A percentile compares a stretch with the other conserved stretches of the same genome.
phyloP scores from a whole-genome alignment of 2,329 filamentous ascomycete species.

The Cladosporium velox region DNA sequence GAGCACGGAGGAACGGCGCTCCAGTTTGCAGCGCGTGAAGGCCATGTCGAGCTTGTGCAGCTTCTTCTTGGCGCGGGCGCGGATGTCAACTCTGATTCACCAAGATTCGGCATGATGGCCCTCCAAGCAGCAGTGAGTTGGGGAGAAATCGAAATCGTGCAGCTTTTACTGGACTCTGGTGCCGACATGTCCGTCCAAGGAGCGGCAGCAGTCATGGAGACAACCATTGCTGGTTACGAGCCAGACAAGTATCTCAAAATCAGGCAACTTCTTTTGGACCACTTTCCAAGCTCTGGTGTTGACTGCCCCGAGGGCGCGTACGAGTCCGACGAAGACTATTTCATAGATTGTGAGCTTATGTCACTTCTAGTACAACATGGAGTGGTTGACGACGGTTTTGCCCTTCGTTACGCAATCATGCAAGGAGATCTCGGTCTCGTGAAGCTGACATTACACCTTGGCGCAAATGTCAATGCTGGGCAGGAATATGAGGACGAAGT shows the following conservation, averaged over 20 bases:
- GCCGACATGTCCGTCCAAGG: background rate
- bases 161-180: background rate
- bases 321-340: fast-evolving
- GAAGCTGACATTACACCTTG: background rate
- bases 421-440: background rate
- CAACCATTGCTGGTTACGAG: background rate
- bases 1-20: background rate
- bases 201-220: background rate
- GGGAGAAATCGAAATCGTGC: background rate
- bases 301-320: background rate
- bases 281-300: background rate
- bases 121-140: background rate
- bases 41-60: background rate
- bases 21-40: background rate
- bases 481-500: no score
- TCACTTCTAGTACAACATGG: background rate
- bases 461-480: background rate
- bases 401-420: background rate
- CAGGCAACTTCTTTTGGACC: background rate
- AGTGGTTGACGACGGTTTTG: background rate
- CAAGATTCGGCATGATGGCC: background rate
- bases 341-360: background rate
- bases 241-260: background rate
- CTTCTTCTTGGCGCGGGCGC: background rate
- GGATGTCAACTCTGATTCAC: background rate